phyloP scores from a whole-genome alignment of 2,329 filamentous ascomycete species.

The Fusarium brevicatenulatum region DNA sequence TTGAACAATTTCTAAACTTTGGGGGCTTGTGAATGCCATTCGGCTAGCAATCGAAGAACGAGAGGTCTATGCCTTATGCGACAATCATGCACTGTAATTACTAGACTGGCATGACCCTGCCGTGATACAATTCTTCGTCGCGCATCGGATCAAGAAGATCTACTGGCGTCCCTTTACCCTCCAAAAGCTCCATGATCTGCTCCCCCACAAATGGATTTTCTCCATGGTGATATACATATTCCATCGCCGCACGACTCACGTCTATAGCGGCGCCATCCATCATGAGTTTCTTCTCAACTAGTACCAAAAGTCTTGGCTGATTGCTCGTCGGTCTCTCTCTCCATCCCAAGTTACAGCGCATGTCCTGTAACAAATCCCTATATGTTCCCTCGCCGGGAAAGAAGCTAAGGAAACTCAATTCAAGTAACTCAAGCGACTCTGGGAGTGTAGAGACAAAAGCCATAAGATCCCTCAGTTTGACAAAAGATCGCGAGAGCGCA shows the following conservation, averaged over 20 bases:
- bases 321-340: background rate
- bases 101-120: fast-evolving
- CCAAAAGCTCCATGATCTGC: fast-evolving
- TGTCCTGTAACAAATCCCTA: background rate
- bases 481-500: constrained; percentile 45
- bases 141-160: background rate
- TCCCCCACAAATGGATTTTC: constrained; percentile 5
- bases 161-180: fast-evolving
- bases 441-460: constrained; percentile 44
- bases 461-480: constrained; percentile 45
- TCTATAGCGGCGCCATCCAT: background rate
- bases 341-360: constrained; percentile 12
- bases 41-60: fast-evolving
- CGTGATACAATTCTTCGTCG: background rate
- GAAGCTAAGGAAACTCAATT: constrained; percentile 49
- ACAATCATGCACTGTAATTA: fast-evolving
- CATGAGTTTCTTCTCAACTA: background rate
- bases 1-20: fast-evolving
- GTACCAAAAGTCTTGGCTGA: constrained; percentile 1
- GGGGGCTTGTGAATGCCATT: fast-evolving
- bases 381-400: constrained; percentile 5
- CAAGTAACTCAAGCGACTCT: constrained; percentile 43
- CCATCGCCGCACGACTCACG: background rate
- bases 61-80: fast-evolving
- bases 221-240: background rate